These are phyloP conservation scores for Mimosa bimucronata DNA, from an alignment of 306 rosid species.

Conservation along the genomic window DNA sequence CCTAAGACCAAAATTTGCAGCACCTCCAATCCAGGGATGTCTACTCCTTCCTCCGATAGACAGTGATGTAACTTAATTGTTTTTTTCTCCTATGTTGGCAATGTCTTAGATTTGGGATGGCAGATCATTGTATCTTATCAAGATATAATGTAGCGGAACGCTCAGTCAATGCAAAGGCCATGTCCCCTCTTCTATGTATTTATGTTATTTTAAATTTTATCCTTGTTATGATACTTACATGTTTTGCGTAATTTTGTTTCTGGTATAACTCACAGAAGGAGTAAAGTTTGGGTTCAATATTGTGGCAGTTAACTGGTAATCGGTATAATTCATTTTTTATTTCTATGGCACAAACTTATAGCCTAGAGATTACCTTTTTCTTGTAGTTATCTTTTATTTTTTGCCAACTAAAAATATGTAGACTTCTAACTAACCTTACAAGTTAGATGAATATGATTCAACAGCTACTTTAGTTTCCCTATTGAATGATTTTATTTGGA, in stretches of 20 bases:
- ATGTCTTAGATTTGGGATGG: too few relatives aligned
- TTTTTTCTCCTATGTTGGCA: too few relatives aligned
- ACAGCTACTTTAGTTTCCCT: conserved; percentile 8
- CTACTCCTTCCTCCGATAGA: too few relatives aligned
- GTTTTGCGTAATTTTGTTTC: not conserved
- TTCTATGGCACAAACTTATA: not conserved
- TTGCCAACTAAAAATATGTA: not conserved
- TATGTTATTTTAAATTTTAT: not conserved
- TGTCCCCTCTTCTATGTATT: conserved; percentile 85
- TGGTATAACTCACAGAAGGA: conserved; percentile 5
- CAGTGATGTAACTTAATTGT: too few relatives aligned
- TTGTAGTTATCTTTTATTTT: not conserved
- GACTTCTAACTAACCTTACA: not conserved
- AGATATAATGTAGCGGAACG: conserved; percentile 85
- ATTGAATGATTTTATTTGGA: conserved; percentile 19
- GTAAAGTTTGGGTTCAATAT: not conserved
- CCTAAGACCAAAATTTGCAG: too few relatives aligned
- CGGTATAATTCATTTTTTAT: not conserved
- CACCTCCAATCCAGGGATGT: too few relatives aligned
- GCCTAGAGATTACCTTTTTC: not conserved
- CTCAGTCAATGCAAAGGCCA: conserved; percentile 88
- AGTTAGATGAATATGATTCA: not conserved
- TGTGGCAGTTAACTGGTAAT: too few relatives aligned
- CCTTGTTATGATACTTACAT: not conserved
- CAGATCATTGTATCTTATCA: conserved; percentile 86